Base-by-base conservation (phyloP, 371 early-diverging fungal species). In the Mucor racemosus region DNA sequence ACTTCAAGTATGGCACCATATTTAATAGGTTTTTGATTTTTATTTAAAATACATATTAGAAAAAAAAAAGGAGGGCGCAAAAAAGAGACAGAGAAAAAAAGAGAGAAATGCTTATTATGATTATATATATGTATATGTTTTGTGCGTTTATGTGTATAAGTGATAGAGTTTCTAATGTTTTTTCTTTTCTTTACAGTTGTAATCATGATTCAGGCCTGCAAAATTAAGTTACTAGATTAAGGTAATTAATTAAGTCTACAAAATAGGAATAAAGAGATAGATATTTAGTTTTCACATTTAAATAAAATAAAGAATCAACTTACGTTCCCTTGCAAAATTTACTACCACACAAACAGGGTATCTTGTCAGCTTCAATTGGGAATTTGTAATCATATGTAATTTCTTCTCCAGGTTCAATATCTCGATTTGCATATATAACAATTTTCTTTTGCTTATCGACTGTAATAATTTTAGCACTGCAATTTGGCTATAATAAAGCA, bases 311-410 rank as follows among this genome's bases (percentile, higher is more conserved):
- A 7, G 19, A 6, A 19, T 54, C 14, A 40, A 77, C 82, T 82
- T 79, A 82, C 81, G 88, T 91, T 62, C 95, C 94, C 63, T 92
- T 86, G 78, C 95, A 95, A 68, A 75, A 85, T 62, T 79, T 81
- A 31, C 97, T 90, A 15, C 96, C 98, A 72, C 98, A 98, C 50
- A 93, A 81, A 78, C 98, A 98, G 34, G 95, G 95, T 67, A 99
- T 97, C 85, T 97, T 97, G 58, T 87, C 89, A 17, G 85, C 89
- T 75, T 98, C 98, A 35, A 92, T 84, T 14, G 96, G 97, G 81
- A 97, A 98, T 87, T 99, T 96, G 87, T 99, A 99, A 78, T 99
- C 97, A 72, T 99, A 99, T 1, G 99, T 99, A 64, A 99, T 94
- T 78, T 99, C 99, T 74, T 99, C 98, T 39, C 95, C 97, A 57